Evolutionary conservation across 2,329 filamentous ascomycete species (phyloP).

Genomic region (Cordyceps farinosa): DNA sequence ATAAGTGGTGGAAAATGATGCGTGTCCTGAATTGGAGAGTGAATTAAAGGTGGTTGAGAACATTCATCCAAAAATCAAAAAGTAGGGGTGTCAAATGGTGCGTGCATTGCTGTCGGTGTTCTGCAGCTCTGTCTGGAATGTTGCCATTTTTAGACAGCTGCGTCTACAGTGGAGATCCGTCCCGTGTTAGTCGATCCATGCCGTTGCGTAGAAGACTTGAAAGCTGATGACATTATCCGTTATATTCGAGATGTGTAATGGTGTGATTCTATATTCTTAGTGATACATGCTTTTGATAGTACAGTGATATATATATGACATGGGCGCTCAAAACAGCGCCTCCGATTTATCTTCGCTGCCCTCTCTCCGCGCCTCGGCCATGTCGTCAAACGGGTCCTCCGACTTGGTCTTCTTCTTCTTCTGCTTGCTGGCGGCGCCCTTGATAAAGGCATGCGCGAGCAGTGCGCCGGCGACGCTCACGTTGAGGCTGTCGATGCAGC

Average conservation of each 20-base stretch:
- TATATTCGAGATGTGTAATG: not conserved
- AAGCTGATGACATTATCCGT: no score
- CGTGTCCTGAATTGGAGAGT: no score
- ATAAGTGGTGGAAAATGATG: not conserved
- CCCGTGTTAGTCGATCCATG: not conserved
- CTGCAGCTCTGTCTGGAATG: not conserved
- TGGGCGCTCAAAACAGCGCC: not conserved
- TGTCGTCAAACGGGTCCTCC: not conserved
- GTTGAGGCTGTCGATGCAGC: conserved; percentile 82
- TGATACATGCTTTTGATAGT: not conserved
- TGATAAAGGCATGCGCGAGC: conserved; percentile 67
- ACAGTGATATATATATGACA: not conserved
- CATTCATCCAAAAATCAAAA: not conserved
- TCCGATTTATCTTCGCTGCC: not conserved
- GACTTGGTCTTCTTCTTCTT: not conserved
- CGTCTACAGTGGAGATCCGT: not conserved
- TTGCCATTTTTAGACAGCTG: not conserved
- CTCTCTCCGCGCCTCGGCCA: not conserved
- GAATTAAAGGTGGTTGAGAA: no score
- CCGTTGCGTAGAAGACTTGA: not conserved
- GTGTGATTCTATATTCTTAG: not conserved
- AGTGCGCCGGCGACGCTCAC: conserved; percentile 85
- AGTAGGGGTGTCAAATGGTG: not conserved
- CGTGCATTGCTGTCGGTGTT: not conserved
- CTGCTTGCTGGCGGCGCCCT: conserved; percentile 24